Base-by-base conservation (phyloP, 2,329 filamentous ascomycete species). In the Zasmidium angulare region DNA sequence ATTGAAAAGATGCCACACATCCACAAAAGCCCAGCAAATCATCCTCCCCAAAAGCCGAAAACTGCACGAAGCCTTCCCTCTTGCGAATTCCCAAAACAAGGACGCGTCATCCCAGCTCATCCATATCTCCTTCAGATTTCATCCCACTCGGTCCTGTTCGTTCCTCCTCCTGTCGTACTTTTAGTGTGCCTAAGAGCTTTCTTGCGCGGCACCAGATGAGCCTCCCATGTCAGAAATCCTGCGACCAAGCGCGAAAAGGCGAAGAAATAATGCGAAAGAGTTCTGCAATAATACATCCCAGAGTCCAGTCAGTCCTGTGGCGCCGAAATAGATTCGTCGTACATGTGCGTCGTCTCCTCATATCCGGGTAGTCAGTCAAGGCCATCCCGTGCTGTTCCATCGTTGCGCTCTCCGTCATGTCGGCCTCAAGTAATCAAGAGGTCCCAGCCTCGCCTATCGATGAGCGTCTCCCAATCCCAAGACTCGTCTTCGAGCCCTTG, bases 381-480 rank as follows among this genome's bases (percentile, higher is more conserved):
- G 36, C 14, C 36, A 14, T 14, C 14, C 36, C n/a, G 36, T 43
- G 36, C 36, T 43, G 36, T 43, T 43, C n/a, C 11, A 4, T 14
- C 36, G 36, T 43, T 19, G 36, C 36, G n/a, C 4, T 17, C 26
- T 29, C 26, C n/a, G 6, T 43, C 14, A 17, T 10, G 14, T 14
- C n/a, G 53, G 3, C n/a, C n/a, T 66, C 58, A 86, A 62, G 84
- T 86, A 62, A 85, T 81, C 64, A 87, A 74, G 64, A 86, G 86
- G 66, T 87, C 84, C 79, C 83, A 85, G 20, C 82, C 80, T 74
- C 84, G 82, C 52, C 79, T 77, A 50, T 79, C 75, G 62, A 86
- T 84, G 59, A 86, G 83, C 60, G 76, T 81, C 72, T 87, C 84
- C 84, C 84, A 87, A 69, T 87, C 84, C 84, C 84, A 87, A 56